Conservation (phyloP, 2,329 filamentous ascomycete genomes). For the Tolypocladium capitatum region DNA sequence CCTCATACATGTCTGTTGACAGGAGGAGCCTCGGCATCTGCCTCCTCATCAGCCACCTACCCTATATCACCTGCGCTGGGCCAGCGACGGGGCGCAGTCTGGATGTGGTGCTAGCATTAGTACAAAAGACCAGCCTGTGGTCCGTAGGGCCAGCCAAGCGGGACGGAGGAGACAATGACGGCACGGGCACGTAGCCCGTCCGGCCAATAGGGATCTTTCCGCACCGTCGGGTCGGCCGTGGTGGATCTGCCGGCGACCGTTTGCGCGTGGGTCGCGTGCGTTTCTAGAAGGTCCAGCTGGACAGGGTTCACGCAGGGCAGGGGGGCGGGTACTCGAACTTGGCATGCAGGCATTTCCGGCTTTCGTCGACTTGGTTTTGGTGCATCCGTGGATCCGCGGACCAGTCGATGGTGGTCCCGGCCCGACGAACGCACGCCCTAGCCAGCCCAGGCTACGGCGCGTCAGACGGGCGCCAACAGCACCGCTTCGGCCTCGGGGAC, state of each 20-base stretch:
- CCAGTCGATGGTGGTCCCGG: too few relatives aligned
- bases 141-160: background rate
- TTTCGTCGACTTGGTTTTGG: too few relatives aligned
- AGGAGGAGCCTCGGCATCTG: background rate
- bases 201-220: background rate
- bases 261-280: background rate
- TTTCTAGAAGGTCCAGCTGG: conserved; percentile 1
- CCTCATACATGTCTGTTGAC: background rate
- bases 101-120: too few relatives aligned
- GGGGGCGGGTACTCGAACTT: too few relatives aligned
- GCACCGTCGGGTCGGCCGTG: background rate
- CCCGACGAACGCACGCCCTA: too few relatives aligned
- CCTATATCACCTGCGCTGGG: background rate
- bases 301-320: background rate
- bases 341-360: too few relatives aligned
- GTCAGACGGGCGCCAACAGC: too few relatives aligned
- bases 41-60: background rate
- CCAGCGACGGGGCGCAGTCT: background rate
- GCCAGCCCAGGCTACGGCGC: too few relatives aligned
- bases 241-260: background rate
- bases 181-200: too few relatives aligned
- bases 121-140: too few relatives aligned
- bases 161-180: background rate
- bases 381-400: too few relatives aligned
- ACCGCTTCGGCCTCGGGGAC: too few relatives aligned